phyloP scores from a whole-genome alignment of 2,329 filamentous ascomycete species.

The Lasiodiplodia gonubiensis region DNA sequence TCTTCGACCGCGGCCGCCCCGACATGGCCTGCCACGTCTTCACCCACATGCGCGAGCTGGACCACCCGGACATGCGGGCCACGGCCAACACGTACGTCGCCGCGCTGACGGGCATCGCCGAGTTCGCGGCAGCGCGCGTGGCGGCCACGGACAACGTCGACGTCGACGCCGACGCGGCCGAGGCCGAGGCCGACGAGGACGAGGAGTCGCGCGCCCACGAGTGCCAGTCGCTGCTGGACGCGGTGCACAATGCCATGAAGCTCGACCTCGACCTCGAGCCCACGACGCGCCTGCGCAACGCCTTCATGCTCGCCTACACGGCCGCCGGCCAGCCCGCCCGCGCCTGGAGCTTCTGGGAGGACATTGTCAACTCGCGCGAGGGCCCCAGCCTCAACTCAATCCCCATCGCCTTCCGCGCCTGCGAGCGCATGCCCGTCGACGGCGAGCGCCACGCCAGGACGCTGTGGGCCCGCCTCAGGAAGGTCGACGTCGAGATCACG shows the following conservation, averaged over 20 bases:
- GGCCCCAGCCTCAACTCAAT: conserved; percentile 84
- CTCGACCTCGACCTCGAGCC: conserved; percentile 82
- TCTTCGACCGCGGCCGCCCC: conserved; percentile 76
- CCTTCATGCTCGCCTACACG: conserved; percentile 84
- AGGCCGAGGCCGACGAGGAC: conserved; percentile 55
- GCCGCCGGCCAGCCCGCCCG: conserved; percentile 68
- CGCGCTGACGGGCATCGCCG: conserved; percentile 77
- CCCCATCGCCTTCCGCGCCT: conserved; percentile 78
- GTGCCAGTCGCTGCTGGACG: conserved; percentile 57
- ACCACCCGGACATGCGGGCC: conserved; percentile 67
- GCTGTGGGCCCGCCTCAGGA: conserved; percentile 73
- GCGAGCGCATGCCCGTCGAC: conserved; percentile 64
- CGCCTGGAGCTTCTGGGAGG: conserved; percentile 80
- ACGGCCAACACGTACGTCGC: conserved; percentile 75
- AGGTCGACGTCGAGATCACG: conserved; percentile 80
- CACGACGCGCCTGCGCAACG: conserved; percentile 78
- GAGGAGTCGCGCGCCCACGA: conserved; percentile 54
- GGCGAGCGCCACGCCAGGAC: conserved; percentile 53
- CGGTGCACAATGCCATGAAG: conserved; percentile 92
- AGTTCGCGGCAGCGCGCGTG: conserved; percentile 42
- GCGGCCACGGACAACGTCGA: conserved; percentile 28
- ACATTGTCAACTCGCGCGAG: conserved; percentile 82
- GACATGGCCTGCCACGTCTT: conserved; percentile 90
- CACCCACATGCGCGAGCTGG: conserved; percentile 87
- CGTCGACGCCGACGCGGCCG: conserved; percentile 46